Conservation (phyloP, 2,329 filamentous ascomycete species). For the Aureobasidium subglaciale region DNA sequence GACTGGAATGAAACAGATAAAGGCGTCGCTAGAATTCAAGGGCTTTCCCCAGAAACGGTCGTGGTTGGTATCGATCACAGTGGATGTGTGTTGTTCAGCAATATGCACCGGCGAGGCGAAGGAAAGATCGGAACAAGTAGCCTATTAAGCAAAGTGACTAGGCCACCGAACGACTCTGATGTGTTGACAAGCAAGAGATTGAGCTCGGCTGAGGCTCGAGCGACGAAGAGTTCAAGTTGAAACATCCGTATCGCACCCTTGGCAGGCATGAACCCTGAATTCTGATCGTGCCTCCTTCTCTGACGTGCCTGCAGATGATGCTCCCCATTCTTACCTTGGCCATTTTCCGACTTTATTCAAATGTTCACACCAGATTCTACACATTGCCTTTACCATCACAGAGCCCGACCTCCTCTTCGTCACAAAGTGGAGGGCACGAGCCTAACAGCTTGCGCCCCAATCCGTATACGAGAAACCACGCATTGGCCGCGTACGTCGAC, state of each 20-base stretch:
- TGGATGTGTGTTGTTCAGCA: neutral
- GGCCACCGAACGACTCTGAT: neutral
- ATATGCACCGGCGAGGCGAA: neutral
- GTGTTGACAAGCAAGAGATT: conserved; percentile 3
- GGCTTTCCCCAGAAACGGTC: conserved; percentile 10
- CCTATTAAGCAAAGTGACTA: neutral
- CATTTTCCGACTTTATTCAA: neutral
- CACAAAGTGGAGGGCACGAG: conserved; percentile 4
- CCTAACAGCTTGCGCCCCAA: neutral
- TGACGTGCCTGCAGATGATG: neutral
- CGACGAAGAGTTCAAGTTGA: conserved; percentile 1
- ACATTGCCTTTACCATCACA: neutral
- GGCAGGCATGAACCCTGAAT: neutral
- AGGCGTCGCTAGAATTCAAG: neutral
- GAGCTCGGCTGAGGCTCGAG: conserved; percentile 3
- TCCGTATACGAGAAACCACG: conserved; percentile 1
- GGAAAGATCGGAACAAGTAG: neutral
- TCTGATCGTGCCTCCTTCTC: neutral
- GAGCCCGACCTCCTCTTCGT: neutral
- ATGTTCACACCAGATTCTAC: neutral
- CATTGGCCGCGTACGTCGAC: neutral
- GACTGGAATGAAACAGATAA: neutral
- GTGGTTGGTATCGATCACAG: neutral
- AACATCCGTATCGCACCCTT: conserved; percentile 3
- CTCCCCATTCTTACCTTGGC: neutral